A percentile compares a stretch with the other conserved stretches of the same genome.
Evolutionary conservation across 192 early-diverging fungal genomes (phyloP).

Genomic region (Endogone sp.): DNA sequence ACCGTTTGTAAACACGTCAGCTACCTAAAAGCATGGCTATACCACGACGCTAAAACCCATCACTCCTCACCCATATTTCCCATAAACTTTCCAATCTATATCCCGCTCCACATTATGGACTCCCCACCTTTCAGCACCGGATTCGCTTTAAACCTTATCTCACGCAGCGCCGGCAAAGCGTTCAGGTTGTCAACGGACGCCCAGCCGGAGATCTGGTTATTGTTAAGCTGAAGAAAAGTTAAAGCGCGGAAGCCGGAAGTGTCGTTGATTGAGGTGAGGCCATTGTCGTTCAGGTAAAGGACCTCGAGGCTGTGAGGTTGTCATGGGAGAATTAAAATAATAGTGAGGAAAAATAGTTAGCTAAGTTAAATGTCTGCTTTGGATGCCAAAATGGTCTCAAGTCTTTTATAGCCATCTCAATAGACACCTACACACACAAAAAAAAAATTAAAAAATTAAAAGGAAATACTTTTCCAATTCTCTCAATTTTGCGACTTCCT

Average conservation of each 20-base stretch:
- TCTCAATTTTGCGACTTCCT: conserved; percentile 32
- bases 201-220: conserved; percentile 42
- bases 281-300: conserved; percentile 29
- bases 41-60: no score
- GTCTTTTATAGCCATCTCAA: no score
- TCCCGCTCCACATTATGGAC: not conserved
- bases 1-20: no score
- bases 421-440: not conserved
- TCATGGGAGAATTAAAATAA: not conserved
- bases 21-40: no score
- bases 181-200: conserved; percentile 39
- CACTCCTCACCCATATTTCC: no score
- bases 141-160: conserved; percentile 41
- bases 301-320: conserved; percentile 26
- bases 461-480: conserved; percentile 30
- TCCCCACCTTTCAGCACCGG: conserved; percentile 31
- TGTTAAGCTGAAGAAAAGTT: conserved; percentile 37
- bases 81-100: conserved; percentile 2
- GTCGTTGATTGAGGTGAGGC: conserved; percentile 14
- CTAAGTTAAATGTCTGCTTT: no score
- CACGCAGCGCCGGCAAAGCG: conserved; percentile 24
- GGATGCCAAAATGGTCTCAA: no score
- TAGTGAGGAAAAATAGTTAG: not conserved
- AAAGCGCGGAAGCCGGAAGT: conserved; percentile 23
- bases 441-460: not conserved